Base-by-base conservation (phyloP, 176 grass and related monocot species). In the Triticum dicoccoides region DNA sequence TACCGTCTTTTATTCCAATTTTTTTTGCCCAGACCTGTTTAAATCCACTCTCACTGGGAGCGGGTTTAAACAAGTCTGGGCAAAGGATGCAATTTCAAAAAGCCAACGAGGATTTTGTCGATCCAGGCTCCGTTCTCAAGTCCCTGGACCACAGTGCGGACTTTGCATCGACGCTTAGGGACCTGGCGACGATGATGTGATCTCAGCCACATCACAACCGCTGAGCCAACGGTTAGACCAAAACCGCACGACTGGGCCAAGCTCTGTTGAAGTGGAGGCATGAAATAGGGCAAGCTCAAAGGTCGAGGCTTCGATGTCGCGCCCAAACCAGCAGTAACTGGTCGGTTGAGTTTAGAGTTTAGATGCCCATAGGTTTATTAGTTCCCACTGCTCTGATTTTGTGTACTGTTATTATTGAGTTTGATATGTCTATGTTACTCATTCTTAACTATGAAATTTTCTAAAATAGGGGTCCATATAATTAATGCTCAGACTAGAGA, bases 301-400 rank as follows among this genome's bases (percentile, higher is more conserved):
- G 17, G 54, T 6, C 18, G 18, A 58, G 54, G 54, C 54, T 20
- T 20, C 6, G 6, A 58, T 58, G 18, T 21, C 54, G 18, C 5
- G 5, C 17, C 2, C 17, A 58, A 58, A 54, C 63, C 8, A 6
- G 70, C 24, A 76, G 63, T 76, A 59, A 74, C n/a, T 4, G 18
- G 58, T 45, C 33, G 4, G 12, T 47, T 14, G 44, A 75, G 44
- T 89, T 21, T 75, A 59, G 13, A 63, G 74, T 84, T 80, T 73
- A 29, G 20, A 76, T 81, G 59, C 32, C 77, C 6, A 77, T 33
- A 32, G 20, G 44, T 1, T 81, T 81, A 25, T 27, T 73, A 83
- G 11, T 86, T 83, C 69, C 29, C 25, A 45, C 10, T 65, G 14
- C 72, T 90, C 9, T 79, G 65, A 74, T 67, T 47, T 38, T 85